phyloP scores from a whole-genome alignment of 2,329 filamentous ascomycete species.

The Phaeoacremonium minimum region DNA sequence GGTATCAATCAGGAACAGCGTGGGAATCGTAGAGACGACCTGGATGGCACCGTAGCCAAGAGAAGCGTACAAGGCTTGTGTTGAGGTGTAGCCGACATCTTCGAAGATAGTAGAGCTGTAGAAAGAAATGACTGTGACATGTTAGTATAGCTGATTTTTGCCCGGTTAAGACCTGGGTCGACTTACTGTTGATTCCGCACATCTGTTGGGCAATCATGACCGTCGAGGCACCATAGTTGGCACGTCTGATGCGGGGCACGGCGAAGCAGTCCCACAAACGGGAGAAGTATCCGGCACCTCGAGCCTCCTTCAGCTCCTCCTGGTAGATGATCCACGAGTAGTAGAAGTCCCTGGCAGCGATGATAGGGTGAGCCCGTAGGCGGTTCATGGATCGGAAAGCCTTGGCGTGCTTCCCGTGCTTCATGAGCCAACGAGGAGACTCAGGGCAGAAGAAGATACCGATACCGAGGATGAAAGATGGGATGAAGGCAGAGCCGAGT shows the following conservation, averaged over 20 bases:
- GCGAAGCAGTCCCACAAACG: conserved; percentile 65
- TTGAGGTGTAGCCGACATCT: conserved; percentile 50
- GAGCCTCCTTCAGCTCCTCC: conserved; percentile 33
- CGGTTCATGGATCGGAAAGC: conserved; percentile 53
- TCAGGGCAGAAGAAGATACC: conserved; percentile 65
- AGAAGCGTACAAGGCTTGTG: conserved; percentile 56
- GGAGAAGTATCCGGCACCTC: conserved; percentile 50
- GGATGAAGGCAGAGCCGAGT: conserved; percentile 59
- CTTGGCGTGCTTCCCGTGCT: conserved; percentile 57
- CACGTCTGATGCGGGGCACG: conserved; percentile 64
- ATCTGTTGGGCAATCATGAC: conserved; percentile 74
- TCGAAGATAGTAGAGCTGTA: conserved; percentile 64
- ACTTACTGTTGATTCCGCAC: conserved; percentile 49
- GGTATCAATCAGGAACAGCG: conserved; percentile 22
- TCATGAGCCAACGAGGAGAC: conserved; percentile 62
- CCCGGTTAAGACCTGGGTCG: neutral
- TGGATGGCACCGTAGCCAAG: conserved; percentile 52
- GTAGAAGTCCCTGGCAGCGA: conserved; percentile 58
- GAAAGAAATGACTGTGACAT: conserved; percentile 56
- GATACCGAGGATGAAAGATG: conserved; percentile 50
- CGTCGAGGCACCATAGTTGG: conserved; percentile 70
- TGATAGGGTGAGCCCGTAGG: conserved; percentile 50
- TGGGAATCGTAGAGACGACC: conserved; percentile 18
- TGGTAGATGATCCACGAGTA: conserved; percentile 58
- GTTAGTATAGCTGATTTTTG: neutral